phyloP scores from a whole-genome alignment of 2,329 filamentous ascomycete species.

The Fonsecaea pedrosoi region DNA sequence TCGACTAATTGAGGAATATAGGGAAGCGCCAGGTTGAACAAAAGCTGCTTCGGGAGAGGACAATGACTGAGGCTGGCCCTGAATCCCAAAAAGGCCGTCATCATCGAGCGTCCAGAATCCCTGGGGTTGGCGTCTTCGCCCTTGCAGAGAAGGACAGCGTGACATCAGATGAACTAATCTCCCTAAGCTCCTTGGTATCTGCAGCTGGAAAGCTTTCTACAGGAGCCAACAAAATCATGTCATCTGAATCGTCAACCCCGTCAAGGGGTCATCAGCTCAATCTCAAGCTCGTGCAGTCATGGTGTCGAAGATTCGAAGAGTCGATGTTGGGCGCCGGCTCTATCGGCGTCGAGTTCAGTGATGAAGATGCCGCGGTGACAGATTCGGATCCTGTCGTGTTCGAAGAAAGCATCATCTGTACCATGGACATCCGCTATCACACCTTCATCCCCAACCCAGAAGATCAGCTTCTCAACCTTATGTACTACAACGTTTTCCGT shows the following conservation, averaged over 20 bases:
- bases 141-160: neutral
- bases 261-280: neutral
- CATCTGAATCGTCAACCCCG: neutral
- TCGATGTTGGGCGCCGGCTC: neutral
- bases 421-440: slow-evolving; percentile 5
- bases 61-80: slow-evolving; percentile 1
- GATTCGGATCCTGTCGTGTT: slow-evolving; percentile 19
- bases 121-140: slow-evolving; percentile 20
- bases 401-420: slow-evolving; percentile 20
- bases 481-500: slow-evolving; percentile 47
- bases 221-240: neutral
- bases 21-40: slow-evolving; percentile 28
- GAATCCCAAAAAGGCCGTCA: neutral
- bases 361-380: neutral
- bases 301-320: slow-evolving; percentile 25
- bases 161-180: neutral
- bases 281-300: slow-evolving; percentile 12
- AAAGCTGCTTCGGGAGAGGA: slow-evolving; percentile 5
- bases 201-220: neutral
- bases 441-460: slow-evolving; percentile 18
- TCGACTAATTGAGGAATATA: neutral
- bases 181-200: slow-evolving; percentile 15
- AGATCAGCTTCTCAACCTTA: slow-evolving; percentile 45
- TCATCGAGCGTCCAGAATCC: slow-evolving; percentile 1
- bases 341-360: neutral